These are phyloP conservation scores for Artemisia tridentata DNA, from an alignment of 129 eudicot genomes.

Conservation along the genomic window DNA sequence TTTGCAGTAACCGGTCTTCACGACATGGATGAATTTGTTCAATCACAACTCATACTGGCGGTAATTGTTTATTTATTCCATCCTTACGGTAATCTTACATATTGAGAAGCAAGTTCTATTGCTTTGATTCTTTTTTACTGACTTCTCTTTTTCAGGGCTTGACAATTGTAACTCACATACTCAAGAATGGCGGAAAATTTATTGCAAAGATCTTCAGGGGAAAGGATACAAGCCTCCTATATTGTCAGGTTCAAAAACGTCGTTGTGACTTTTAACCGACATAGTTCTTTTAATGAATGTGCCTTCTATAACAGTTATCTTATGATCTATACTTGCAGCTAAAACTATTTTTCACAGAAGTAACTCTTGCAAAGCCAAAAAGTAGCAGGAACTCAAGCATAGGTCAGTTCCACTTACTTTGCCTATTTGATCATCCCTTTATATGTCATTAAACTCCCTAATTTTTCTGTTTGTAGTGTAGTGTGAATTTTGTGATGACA, in stretches of 20 bases:
- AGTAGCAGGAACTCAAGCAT: conserved; percentile 99
- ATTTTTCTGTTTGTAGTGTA: neutral
- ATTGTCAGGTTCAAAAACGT: conserved; percentile 69
- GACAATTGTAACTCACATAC: conserved; percentile 95
- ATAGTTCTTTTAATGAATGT: neutral
- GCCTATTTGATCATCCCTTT: conserved; percentile 8
- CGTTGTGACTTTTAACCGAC: neutral
- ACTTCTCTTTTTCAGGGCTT: conserved; percentile 62
- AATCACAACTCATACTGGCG: conserved; percentile 93
- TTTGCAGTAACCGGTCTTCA: conserved; percentile 94
- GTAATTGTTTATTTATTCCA: conserved; percentile 32
- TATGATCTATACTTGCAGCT: conserved; percentile 54
- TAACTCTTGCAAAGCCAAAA: conserved; percentile 96
- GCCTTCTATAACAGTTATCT: neutral
- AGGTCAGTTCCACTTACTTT: conserved; percentile 52
- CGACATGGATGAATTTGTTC: conserved; percentile 99
- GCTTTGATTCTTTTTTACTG: neutral
- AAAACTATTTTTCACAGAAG: conserved; percentile 85
- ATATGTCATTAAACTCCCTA: neutral
- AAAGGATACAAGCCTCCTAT: conserved; percentile 95
- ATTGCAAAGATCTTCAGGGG: conserved; percentile 98
- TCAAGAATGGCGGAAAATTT: conserved; percentile 87
- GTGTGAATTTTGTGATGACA: neutral
- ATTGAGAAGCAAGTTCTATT: neutral
- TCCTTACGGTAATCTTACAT: neutral